Conservation (phyloP, 306 rosid species). For the Quercus aquifolioides region DNA sequence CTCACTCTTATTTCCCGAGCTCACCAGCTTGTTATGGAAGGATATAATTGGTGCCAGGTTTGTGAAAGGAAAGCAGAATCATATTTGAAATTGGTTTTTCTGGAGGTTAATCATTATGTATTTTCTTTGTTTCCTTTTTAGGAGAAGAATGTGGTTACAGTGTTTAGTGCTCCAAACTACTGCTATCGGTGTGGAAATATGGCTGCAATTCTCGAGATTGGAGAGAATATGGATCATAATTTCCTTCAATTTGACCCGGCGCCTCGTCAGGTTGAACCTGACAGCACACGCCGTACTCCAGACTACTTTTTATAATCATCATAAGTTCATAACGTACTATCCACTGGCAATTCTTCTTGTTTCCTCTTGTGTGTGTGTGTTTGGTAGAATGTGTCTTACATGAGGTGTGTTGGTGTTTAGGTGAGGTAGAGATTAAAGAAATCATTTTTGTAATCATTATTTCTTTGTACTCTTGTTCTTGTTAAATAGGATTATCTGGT, state of each 20-base stretch:
- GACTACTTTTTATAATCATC: slow-evolving; percentile 52
- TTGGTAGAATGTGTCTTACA: slow-evolving; percentile 37
- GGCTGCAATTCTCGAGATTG: slow-evolving; percentile 59
- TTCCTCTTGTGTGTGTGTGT: not conserved
- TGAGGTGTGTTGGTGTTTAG: slow-evolving; percentile 29
- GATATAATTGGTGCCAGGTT: slow-evolving; percentile 62
- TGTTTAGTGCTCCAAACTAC: slow-evolving; percentile 57
- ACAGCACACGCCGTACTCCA: slow-evolving; percentile 45
- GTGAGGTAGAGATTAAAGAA: slow-evolving; percentile 4
- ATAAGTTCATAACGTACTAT: not conserved
- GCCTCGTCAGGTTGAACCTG: slow-evolving; percentile 53
- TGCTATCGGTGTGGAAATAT: slow-evolving; percentile 55
- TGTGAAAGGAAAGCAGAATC: slow-evolving; percentile 2
- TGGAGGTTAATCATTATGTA: slow-evolving; percentile 3
- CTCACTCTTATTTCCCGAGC: slow-evolving; percentile 58
- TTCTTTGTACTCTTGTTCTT: too few relatives aligned
- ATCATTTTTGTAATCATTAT: too few relatives aligned
- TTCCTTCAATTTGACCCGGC: slow-evolving; percentile 58
- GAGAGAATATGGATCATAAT: slow-evolving; percentile 54
- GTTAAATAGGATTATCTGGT: too few relatives aligned
- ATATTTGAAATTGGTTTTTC: not conserved
- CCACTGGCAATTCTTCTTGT: slow-evolving; percentile 29
- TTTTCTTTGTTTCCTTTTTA: slow-evolving; percentile 4
- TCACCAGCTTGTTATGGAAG: slow-evolving; percentile 64
- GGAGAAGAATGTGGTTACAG: slow-evolving; percentile 57